Conservation (phyloP, 2,329 filamentous ascomycete species). For the Furcasterigmium furcatum region DNA sequence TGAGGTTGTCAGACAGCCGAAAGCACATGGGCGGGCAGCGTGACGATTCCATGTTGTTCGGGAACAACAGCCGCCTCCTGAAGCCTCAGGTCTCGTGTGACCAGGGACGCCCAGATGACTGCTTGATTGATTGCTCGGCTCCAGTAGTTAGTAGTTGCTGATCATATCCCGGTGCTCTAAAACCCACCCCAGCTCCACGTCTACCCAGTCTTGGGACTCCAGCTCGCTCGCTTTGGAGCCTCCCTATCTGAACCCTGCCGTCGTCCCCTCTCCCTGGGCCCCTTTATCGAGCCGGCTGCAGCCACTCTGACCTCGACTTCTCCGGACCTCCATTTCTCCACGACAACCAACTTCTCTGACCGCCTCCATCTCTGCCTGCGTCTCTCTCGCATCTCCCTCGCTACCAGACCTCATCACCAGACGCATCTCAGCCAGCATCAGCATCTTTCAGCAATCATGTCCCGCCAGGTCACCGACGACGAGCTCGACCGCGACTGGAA, state of each 20-base stretch:
- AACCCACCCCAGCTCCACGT: neutral
- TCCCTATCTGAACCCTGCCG: too few species aligned
- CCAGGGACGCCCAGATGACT: neutral
- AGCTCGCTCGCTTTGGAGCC: too few species aligned
- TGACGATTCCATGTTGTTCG: neutral
- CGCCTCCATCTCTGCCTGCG: neutral
- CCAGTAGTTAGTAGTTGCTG: neutral
- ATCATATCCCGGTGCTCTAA: neutral
- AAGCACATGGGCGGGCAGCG: neutral
- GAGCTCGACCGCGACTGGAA: slow-evolving; percentile 78
- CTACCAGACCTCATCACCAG: neutral
- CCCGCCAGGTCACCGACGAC: slow-evolving; percentile 50
- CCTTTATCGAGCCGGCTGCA: neutral
- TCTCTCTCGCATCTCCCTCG: neutral
- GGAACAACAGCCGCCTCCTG: neutral
- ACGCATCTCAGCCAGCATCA: too few species aligned
- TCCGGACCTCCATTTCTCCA: neutral
- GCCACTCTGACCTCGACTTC: neutral
- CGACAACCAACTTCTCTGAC: neutral
- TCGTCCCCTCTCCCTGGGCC: neutral
- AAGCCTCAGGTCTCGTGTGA: neutral
- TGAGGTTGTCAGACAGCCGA: neutral
- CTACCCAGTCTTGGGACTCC: too few species aligned
- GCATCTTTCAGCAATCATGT: slow-evolving; percentile 4
- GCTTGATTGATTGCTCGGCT: too few species aligned